These are phyloP conservation scores for Penicillium malachiteum DNA, from an alignment of 495 filamentous ascomycete genomes.

Conservation along the genomic window DNA sequence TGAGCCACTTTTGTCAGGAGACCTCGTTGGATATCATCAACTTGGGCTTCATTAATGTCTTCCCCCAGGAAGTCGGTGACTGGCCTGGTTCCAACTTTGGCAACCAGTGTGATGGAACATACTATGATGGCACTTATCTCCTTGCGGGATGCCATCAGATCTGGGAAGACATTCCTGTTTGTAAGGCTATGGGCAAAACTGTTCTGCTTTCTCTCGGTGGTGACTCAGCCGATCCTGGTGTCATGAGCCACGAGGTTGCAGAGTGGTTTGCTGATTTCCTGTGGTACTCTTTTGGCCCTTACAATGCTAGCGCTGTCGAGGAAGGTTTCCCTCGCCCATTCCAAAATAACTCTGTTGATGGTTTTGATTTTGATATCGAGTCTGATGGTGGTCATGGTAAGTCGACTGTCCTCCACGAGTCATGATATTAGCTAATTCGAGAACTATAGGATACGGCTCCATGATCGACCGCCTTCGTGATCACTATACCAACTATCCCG, in stretches of 20 bases:
- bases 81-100: slow-evolving; percentile 65
- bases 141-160: slow-evolving; percentile 52
- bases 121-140: slow-evolving; percentile 37
- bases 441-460: slow-evolving; percentile 35
- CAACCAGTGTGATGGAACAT: slow-evolving; percentile 58
- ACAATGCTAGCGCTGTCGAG: slow-evolving; percentile 4
- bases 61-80: slow-evolving; percentile 54
- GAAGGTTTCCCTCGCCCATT: slow-evolving; percentile 57
- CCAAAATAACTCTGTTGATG: slow-evolving; percentile 59
- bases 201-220: slow-evolving; percentile 68
- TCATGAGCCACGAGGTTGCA: slow-evolving; percentile 32
- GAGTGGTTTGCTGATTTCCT: slow-evolving; percentile 57
- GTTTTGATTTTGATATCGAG: slow-evolving; percentile 72
- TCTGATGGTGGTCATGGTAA: slow-evolving; percentile 44
- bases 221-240: slow-evolving; percentile 38
- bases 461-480: slow-evolving; percentile 53
- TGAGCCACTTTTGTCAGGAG: slow-evolving; percentile 59
- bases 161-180: slow-evolving; percentile 60
- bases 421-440: slow-evolving; percentile 12
- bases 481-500: slow-evolving; percentile 44
- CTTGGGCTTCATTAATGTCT: slow-evolving; percentile 63
- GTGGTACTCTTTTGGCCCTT: slow-evolving; percentile 64
- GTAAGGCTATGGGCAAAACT: slow-evolving; percentile 64
- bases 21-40: slow-evolving; percentile 64
- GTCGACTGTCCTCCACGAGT: slow-evolving; percentile 16